Conservation (phyloP, 441 rosid genomes). For the Metrosideros polymorpha region DNA sequence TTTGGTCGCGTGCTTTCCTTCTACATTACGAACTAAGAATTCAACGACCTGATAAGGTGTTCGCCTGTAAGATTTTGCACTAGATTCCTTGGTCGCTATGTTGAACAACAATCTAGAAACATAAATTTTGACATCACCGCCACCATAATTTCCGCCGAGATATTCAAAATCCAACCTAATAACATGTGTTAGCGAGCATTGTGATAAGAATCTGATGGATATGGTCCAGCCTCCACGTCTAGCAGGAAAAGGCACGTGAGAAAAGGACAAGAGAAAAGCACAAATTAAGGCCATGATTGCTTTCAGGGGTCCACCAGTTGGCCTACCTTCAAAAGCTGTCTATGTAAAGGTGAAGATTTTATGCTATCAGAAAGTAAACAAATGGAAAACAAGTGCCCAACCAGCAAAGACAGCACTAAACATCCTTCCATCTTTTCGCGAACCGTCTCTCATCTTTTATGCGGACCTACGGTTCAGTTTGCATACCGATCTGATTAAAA, state of each 20-base stretch:
- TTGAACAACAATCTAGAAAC: not conserved
- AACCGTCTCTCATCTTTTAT: not conserved
- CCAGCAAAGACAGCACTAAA: not conserved
- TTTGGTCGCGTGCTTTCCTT: not conserved
- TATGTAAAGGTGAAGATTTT: constrained; percentile 1
- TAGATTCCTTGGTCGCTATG: not conserved
- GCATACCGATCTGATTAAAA: not conserved
- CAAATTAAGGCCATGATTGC: not conserved
- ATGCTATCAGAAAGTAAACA: not conserved
- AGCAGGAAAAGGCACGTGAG: constrained; percentile 3
- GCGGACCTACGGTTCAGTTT: not conserved
- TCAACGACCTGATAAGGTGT: not conserved
- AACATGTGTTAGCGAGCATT: not conserved
- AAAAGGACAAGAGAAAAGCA: not conserved
- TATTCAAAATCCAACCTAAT: not conserved
- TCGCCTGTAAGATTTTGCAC: not conserved
- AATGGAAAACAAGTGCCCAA: not conserved
- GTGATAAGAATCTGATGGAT: not conserved
- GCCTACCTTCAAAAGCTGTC: not conserved
- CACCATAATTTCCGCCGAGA: constrained; percentile 5
- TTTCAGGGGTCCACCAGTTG: constrained; percentile 5
- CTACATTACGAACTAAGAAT: not conserved
- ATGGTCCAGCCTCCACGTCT: constrained; percentile 14
- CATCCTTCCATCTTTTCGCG: not conserved
- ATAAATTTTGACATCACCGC: not conserved